These are phyloP conservation scores for Coprinellus micaceus DNA, from an alignment of 768 basidiomycete species.

Conservation along the genomic window DNA sequence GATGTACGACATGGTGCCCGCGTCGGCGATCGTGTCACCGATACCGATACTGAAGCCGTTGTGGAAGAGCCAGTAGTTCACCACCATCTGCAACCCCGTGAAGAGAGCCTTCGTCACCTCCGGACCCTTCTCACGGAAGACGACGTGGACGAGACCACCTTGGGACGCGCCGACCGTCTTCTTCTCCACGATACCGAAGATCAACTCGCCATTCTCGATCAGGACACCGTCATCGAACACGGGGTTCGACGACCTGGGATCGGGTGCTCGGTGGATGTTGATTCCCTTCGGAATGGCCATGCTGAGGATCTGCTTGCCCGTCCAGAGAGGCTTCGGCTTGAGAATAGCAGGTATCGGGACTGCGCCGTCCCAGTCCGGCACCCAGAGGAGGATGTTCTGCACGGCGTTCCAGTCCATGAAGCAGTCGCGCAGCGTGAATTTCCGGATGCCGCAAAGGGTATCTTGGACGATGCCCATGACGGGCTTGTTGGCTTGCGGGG, in stretches of 20 bases:
- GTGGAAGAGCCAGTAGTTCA: constrained; percentile 99
- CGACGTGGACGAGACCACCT: constrained; percentile 92
- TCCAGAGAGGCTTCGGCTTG: constrained; percentile 97
- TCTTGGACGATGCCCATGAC: constrained; percentile 99
- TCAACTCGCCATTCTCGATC: constrained; percentile 94
- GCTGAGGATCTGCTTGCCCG: constrained; percentile 93
- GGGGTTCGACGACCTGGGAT: constrained; percentile 75
- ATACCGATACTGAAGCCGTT: constrained; percentile 99
- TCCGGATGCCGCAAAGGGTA: constrained; percentile 94
- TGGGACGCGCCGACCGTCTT: constrained; percentile 97
- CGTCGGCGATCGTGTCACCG: constrained; percentile 95
- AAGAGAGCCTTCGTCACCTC: constrained; percentile 88
- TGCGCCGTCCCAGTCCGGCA: constrained; percentile 94
- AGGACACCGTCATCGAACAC: constrained; percentile 91
- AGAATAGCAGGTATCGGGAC: constrained; percentile 92
- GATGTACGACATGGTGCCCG: constrained; percentile 82
- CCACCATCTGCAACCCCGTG: constrained; percentile 90
- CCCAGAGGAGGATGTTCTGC: constrained; percentile 97
- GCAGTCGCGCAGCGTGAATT: constrained; percentile 92
- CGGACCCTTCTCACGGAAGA: constrained; percentile 96
- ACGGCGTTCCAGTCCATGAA: constrained; percentile 96
- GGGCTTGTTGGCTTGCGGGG: constrained; percentile 98
- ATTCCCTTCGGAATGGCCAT: constrained; percentile 93
- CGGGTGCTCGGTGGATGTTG: constrained; percentile 82
- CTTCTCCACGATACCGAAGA: constrained; percentile 96